A percentile compares a stretch with the other conserved stretches of the same genome.
phyloP scores from a whole-genome alignment of 345 rosid species.

The Citrus cavaleriei region DNA sequence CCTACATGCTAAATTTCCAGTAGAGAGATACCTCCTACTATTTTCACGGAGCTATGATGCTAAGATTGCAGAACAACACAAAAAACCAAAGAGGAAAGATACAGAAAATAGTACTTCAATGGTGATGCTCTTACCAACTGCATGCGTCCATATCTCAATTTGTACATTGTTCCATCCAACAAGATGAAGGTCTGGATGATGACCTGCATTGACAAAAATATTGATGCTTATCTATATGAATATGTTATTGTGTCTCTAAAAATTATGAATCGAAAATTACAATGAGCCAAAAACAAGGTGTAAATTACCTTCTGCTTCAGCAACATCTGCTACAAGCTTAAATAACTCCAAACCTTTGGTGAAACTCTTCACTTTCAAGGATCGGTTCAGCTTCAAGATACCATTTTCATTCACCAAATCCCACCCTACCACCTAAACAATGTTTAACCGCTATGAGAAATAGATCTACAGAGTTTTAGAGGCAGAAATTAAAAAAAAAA shows the following conservation, averaged over 20 bases:
- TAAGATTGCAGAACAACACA: not conserved
- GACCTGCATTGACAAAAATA: conserved; percentile 51
- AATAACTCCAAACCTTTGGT: conserved; percentile 82
- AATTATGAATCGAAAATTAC: not conserved
- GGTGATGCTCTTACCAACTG: conserved; percentile 55
- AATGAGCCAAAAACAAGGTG: not conserved
- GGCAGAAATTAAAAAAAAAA: not conserved
- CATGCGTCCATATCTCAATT: conserved; percentile 94
- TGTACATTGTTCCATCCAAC: conserved; percentile 93
- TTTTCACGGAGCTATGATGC: not conserved
- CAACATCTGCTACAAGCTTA: conserved; percentile 64
- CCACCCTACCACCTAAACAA: conserved; percentile 73
- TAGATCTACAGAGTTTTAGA: not conserved
- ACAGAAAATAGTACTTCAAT: not conserved
- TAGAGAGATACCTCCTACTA: not conserved
- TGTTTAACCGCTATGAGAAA: conserved; percentile 6
- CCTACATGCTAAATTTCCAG: not conserved
- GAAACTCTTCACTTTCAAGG: conserved; percentile 79
- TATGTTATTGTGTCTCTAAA: not conserved
- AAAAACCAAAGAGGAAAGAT: not conserved
- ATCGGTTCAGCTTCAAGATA: conserved; percentile 57
- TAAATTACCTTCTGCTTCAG: conserved; percentile 77
- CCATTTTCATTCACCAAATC: conserved; percentile 66
- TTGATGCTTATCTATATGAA: conserved; percentile 6
- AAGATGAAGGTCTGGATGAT: conserved; percentile 98